Conservation (phyloP, 352 stramenopile species). For the Pythium utonaiense region DNA sequence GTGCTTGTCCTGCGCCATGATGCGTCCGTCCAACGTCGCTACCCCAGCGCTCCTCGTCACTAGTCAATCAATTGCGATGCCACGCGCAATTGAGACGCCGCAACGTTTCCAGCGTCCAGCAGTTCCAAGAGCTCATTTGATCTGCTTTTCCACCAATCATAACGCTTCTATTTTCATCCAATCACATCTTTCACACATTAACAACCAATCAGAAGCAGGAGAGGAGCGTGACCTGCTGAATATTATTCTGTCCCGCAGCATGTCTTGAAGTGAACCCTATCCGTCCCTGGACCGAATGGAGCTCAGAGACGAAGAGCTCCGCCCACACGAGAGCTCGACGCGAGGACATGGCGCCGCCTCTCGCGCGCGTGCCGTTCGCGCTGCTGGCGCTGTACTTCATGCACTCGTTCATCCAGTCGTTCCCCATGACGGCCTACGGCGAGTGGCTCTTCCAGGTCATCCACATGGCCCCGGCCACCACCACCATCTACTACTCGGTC, state of each 20-base stretch:
- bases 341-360: neutral
- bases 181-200: conserved; percentile 7
- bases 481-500: conserved; percentile 77
- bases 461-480: conserved; percentile 73
- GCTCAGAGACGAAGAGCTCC: neutral
- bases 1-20: conserved; percentile 50
- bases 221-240: conserved; percentile 10
- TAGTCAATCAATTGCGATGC: neutral
- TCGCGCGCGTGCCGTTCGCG: conserved; percentile 35
- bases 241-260: conserved; percentile 18
- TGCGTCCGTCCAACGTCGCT: neutral
- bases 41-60: too few relatives aligned
- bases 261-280: neutral
- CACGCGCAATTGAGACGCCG: neutral
- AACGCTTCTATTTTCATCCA: conserved; percentile 12
- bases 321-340: neutral
- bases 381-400: conserved; percentile 79
- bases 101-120: conserved; percentile 28
- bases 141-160: conserved; percentile 23
- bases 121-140: conserved; percentile 13
- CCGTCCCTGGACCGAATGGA: neutral
- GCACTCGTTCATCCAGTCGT: conserved; percentile 70
- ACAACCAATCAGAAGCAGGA: conserved; percentile 29
- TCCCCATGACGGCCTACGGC: conserved; percentile 76
- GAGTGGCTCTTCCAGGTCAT: conserved; percentile 76